Percentiles rank a stretch among this genome's conserved stretches.
Evolutionary conservation across 345 rosid genomes (phyloP).

Genomic region (Pistacia vera): DNA sequence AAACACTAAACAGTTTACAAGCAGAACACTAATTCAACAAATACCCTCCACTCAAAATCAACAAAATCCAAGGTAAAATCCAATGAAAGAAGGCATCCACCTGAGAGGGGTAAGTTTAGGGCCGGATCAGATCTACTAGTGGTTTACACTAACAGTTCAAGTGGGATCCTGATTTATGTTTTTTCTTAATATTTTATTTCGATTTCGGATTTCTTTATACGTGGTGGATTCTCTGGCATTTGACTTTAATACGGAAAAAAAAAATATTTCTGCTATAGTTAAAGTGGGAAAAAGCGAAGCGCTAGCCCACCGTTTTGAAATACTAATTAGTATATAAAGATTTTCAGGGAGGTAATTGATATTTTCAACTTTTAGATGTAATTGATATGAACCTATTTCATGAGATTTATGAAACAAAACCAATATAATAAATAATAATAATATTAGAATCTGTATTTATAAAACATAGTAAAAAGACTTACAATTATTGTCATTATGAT

Average conservation of each 20-base stretch:
- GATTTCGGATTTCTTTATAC: not conserved
- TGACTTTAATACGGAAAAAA: not conserved
- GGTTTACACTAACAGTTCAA: no score
- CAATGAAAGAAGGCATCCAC: not conserved
- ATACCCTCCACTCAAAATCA: not conserved
- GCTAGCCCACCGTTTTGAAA: not conserved
- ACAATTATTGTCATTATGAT: no score
- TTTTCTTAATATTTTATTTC: not conserved
- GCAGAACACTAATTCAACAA: not conserved
- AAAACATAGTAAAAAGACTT: no score
- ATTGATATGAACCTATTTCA: no score
- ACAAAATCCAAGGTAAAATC: not conserved
- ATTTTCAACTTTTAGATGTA: no score
- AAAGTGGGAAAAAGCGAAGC: not conserved
- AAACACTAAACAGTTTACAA: not conserved
- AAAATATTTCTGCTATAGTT: not conserved
- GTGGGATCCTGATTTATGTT: no score
- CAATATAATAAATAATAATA: no score
- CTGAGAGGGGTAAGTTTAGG: not conserved
- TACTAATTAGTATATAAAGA: not conserved
- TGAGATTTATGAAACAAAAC: no score
- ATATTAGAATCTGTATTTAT: no score
- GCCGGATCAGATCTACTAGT: conserved; percentile 29
- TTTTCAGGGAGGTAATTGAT: no score
- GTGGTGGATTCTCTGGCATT: not conserved